These are phyloP conservation scores for Micractinium sp. DNA, from an alignment of 139 green algal genomes.

Conservation along the genomic window DNA sequence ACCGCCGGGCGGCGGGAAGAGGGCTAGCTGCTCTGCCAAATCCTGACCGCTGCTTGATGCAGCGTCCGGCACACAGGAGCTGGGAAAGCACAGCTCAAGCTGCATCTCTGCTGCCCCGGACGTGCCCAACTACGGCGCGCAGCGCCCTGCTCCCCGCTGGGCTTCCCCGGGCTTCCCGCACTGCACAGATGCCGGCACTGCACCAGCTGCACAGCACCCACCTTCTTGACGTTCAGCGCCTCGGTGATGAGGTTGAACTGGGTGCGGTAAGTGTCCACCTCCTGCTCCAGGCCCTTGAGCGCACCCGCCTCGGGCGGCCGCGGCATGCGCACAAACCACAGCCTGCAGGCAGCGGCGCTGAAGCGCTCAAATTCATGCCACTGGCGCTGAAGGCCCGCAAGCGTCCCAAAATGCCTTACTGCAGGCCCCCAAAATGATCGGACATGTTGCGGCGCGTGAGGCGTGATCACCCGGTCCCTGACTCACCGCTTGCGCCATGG, in stretches of 20 bases:
- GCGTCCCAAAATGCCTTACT: neutral
- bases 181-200: no score
- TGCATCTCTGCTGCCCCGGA: no score
- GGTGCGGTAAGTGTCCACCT: constrained; percentile 48
- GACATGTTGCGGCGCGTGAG: neutral
- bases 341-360: constrained; percentile 13
- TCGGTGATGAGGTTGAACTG: constrained; percentile 56
- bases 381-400: no score
- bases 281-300: constrained; percentile 38
- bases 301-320: constrained; percentile 45
- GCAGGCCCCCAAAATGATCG: neutral
- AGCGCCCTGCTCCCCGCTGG: no score
- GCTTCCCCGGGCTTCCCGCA: no score
- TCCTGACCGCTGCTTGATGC: no score
- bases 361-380: no score
- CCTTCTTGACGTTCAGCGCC: constrained; percentile 53
- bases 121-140: no score
- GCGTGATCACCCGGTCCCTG: neutral
- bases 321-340: constrained; percentile 61
- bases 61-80: neutral
- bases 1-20: no score
- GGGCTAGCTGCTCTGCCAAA: no score
- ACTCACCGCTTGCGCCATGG: constrained; percentile 30
- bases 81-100: no score
- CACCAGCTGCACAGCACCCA: constrained; percentile 13